A percentile compares a stretch with the other conserved stretches of the same genome.
Evolutionary conservation across 2,329 filamentous ascomycete species (phyloP).

Genomic region (Westerdykella sp.): DNA sequence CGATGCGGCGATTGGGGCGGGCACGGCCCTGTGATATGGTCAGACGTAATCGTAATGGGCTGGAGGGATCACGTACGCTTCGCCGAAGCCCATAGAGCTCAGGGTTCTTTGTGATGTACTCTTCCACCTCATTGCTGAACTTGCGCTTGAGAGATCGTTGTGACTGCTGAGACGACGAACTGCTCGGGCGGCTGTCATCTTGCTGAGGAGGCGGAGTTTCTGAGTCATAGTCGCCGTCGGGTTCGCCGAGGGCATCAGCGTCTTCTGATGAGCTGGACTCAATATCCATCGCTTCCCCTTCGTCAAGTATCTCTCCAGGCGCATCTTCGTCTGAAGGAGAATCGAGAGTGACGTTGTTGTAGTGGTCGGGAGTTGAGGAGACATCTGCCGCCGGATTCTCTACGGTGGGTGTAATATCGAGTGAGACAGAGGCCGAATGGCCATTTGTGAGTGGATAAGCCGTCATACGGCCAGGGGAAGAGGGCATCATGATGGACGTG

Average conservation of each 20-base stretch:
- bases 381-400: slow-evolving; percentile 56
- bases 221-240: slow-evolving; percentile 68
- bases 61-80: slow-evolving; percentile 59
- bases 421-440: slow-evolving; percentile 52
- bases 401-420: slow-evolving; percentile 40
- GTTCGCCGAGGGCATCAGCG: slow-evolving; percentile 47
- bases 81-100: slow-evolving; percentile 90
- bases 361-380: slow-evolving; percentile 69
- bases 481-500: slow-evolving; percentile 58
- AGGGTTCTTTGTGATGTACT: slow-evolving; percentile 84
- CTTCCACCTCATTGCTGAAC: slow-evolving; percentile 62
- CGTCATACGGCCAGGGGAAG: slow-evolving; percentile 57
- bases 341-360: slow-evolving; percentile 47
- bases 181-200: slow-evolving; percentile 49
- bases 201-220: slow-evolving; percentile 46
- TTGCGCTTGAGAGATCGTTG: slow-evolving; percentile 62
- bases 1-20: slow-evolving; percentile 56
- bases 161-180: slow-evolving; percentile 66
- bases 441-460: slow-evolving; percentile 62
- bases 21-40: slow-evolving; percentile 49
- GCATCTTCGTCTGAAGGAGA: slow-evolving; percentile 37
- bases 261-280: slow-evolving; percentile 45
- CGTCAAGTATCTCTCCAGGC: slow-evolving; percentile 37
- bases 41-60: slow-evolving; percentile 17
- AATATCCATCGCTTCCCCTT: slow-evolving; percentile 41